phyloP scores from a whole-genome alignment of 139 green algal species.

The Bryopsis sp. region DNA sequence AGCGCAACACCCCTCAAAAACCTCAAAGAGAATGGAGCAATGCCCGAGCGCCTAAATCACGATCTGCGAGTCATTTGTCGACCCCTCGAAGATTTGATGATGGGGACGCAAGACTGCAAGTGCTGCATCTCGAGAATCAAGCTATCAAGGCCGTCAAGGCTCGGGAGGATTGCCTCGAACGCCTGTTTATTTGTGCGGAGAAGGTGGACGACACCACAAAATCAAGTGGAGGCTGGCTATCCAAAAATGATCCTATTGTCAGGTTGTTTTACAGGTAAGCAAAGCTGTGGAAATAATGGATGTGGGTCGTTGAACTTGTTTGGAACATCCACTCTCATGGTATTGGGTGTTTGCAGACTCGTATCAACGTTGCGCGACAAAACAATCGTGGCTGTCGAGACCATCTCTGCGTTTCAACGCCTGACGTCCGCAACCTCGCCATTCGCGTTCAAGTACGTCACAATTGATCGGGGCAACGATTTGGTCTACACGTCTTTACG shows the following conservation, averaged over 20 bases:
- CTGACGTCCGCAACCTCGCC: too few relatives aligned
- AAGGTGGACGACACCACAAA: background rate
- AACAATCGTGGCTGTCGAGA: background rate
- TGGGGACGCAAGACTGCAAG: background rate
- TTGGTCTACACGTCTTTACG: too few relatives aligned
- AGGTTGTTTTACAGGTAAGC: background rate
- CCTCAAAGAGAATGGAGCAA: too few relatives aligned
- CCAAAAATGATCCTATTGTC: background rate
- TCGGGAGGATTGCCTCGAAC: background rate
- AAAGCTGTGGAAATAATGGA: background rate
- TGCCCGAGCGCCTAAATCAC: too few relatives aligned
- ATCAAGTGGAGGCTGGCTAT: background rate
- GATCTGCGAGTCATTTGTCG: too few relatives aligned
- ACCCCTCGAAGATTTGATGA: too few relatives aligned
- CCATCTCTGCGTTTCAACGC: background rate
- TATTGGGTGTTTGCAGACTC: background rate
- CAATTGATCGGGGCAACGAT: too few relatives aligned
- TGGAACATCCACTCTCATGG: background rate
- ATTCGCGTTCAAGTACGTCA: background rate
- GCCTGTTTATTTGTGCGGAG: background rate
- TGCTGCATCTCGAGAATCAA: background rate
- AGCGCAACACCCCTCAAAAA: too few relatives aligned
- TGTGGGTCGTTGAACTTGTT: background rate
- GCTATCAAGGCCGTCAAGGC: conserved; percentile 2
- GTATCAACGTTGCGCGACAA: background rate